Base-by-base conservation (phyloP, 768 basidiomycete species). In the Leucocoprinus birnbaumii region DNA sequence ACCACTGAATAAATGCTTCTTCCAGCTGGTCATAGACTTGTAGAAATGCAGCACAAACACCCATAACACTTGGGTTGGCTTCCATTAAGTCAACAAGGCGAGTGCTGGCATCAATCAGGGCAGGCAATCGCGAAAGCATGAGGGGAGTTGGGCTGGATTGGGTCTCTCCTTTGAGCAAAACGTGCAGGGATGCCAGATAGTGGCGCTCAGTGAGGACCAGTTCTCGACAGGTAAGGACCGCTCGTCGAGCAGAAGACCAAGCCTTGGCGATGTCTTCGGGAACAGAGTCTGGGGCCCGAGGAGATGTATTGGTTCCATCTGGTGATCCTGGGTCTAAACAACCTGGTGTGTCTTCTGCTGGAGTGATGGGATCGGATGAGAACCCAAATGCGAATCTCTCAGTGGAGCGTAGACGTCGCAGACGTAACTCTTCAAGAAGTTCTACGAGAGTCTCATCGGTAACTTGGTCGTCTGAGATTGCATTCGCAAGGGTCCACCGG, bases 61-160 rank as follows among this genome's bases (percentile, higher is more conserved):
- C 87, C 72, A 78, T 78, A 2, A 82, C 83, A 38, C 83, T 85
- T 13, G 86, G 86, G 52, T 87, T 85, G 19, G 62, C 63, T 40
- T 81, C 75, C 63, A 85, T 76, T 14, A 67, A 66, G 21, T 66
- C 66, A 10, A 85, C 58, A 35, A 87, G 68, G 16, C 66, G 66
- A 50, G 79, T 74, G 24, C 84, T 86, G 22, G 73, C 79, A 11
- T 63, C 59, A 27, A 84, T 70, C 9, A 88, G 76, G 3, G 71
- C 73, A 18, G 73, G 78, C 14, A 85, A 67, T 59, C 85, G 78
- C 13, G 73, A 63, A 21, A 75, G 63, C 73, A 87, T 79, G 14
- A 78, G 68, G 16, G 79, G 66, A 14, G 85, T 78, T 14, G 82
- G 79, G 1, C 74, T 72, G 5, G 75, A 66, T 31, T 41, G 73